phyloP scores from a whole-genome alignment of 805 yeast species.

The Lipomyces lipofer region DNA sequence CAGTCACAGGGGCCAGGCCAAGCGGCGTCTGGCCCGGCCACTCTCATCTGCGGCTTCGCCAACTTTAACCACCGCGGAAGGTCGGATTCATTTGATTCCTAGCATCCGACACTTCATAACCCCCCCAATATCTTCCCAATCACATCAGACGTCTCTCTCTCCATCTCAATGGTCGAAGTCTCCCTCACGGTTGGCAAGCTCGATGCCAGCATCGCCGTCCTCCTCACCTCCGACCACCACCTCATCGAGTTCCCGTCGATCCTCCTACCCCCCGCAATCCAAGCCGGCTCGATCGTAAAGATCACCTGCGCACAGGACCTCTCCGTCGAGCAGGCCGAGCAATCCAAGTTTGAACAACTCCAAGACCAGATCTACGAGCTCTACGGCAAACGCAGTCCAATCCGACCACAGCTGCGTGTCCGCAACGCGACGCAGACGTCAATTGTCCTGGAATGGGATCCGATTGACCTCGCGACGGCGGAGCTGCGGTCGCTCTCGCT shows the following conservation, averaged over 20 bases:
- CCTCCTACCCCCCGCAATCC: constrained; percentile 82
- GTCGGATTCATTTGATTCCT: too few relatives aligned
- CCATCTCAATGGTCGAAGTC: constrained; percentile 32
- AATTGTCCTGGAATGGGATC: constrained; percentile 93
- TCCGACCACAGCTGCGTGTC: constrained; percentile 64
- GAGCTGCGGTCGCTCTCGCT: constrained; percentile 71
- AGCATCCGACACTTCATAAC: too few relatives aligned
- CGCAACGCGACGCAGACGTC: constrained; percentile 90
- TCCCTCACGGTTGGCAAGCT: constrained; percentile 84
- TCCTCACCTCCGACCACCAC: constrained; percentile 89
- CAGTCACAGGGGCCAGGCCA: too few relatives aligned
- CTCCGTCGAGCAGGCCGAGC: constrained; percentile 63
- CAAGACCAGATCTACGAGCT: constrained; percentile 72
- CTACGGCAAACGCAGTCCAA: constrained; percentile 74
- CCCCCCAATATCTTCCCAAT: too few relatives aligned
- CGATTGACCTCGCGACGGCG: constrained; percentile 79
- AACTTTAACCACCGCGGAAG: too few relatives aligned
- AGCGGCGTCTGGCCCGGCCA: too few relatives aligned
- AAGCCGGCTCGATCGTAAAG: constrained; percentile 88
- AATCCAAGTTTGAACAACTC: constrained; percentile 55
- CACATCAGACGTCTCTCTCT: too few relatives aligned
- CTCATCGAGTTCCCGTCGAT: constrained; percentile 96
- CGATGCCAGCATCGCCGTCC: constrained; percentile 89
- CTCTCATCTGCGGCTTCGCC: too few relatives aligned
- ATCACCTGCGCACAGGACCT: constrained; percentile 79